Base-by-base conservation (phyloP, 352 stramenopile species). In the Globisporangium alternatum region DNA sequence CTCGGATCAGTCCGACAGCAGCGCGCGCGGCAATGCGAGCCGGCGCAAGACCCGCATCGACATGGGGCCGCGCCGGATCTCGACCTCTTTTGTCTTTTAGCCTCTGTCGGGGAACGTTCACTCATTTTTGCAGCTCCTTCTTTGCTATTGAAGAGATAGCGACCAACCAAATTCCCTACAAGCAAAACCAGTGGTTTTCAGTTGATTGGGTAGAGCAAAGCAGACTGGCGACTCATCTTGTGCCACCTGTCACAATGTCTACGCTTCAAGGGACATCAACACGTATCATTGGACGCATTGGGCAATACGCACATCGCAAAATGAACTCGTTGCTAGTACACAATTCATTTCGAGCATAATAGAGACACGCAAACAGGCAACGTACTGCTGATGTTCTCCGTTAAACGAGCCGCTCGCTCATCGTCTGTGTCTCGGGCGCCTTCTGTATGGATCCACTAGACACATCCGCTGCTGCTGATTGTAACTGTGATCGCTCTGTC, bases 21-120 rank as follows among this genome's bases (percentile, higher is more conserved):
- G 57, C 65, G 55, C 58, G 70, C 39, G 68, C 12, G 30, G 47
- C n/a, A 25, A 15, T 13, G 25, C 25, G 35, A 61, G 47, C 15
- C 61, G 68, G 15, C 64, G 68, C 21, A 80, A 73, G 58, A 68
- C 67, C 4, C 70, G 64, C 21, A 17, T 55, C 47, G 70, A 65
- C 3, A 57, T 39, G 37, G 67, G 62, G 6, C 69, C 64, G n/a
- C 70, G 69, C 47, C 67, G 69, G 41, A 49, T 78, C 28, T 83
- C 75, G 22, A 77, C 71, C 43, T 80, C 75, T 21, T 83, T 83
- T 65, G 69, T 83, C 54, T 80, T 78, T 35, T 83, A 66, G 66
- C n/a, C 8, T 6, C 21, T 19, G 2, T 44, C 35, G 31, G 13
- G 45, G 10, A 15, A n/a, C 30, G 8, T n/a, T 52, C 19, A 25